Base-by-base conservation (phyloP, 768 basidiomycete species). In the Podaxis pistillaris region DNA sequence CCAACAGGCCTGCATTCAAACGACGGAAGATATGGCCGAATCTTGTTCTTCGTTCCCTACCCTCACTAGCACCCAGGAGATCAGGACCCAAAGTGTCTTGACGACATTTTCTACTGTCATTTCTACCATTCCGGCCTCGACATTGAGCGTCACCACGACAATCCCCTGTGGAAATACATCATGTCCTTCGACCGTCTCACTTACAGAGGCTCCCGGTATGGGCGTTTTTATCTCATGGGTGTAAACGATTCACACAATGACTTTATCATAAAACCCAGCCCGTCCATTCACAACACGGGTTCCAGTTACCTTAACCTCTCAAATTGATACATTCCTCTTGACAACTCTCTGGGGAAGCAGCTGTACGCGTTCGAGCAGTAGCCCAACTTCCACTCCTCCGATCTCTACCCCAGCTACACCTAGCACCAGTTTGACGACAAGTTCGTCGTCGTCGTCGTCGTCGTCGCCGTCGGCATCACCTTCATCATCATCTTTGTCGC, bases 31-130 rank as follows among this genome's bases (percentile, higher is more conserved):
- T 28, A 75, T 75, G 74, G 67, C 74, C 12, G 74, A 75, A 70
- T 69, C 81, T 58, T 85, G 83, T 66, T 70, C 70, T 40, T 70
- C 79, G 22, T 71, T 74, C 56, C 77, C 83, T 52, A 83, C 81
- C 6, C 71, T 72, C 66, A 83, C 82, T 5, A 70, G 71, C 50
- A 82, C 78, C 63, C 73, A 70, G 50, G 69, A 75, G 4, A 36
- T 79, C 66, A 76, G 75, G 8, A 72, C 75, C 2, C 74, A 74
- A 26, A 69, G 66, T 22, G 58, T 72, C 5, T 71, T 74, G 17
- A 81, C 78, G 5, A 76, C 76, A 8, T 73, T 72, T 60, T 76
- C 78, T 6, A 70, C 70, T 24, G 76, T 49, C n/a, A 49, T 30
- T 17, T 33, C 57, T 6, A 58, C 57, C n/a, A 49, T 58, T 37